phyloP scores from a whole-genome alignment of 441 rosid species.

The Populus tomentosa region DNA sequence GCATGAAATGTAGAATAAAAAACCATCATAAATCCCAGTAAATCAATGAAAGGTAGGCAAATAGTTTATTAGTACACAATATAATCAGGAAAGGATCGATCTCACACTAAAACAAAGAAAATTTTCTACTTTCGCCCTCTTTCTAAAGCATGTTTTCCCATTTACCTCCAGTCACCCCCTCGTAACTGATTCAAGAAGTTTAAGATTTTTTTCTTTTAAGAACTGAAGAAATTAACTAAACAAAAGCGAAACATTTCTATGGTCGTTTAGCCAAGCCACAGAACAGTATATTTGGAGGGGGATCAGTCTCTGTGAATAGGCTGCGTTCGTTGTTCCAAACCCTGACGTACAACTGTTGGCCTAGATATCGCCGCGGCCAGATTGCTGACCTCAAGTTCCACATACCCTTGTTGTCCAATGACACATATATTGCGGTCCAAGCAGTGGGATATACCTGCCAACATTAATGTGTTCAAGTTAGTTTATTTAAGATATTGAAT shows the following conservation, averaged over 20 bases:
- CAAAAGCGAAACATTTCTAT: slow-evolving; percentile 2
- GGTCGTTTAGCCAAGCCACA: slow-evolving; percentile 42
- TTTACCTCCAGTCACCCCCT: slow-evolving; percentile 36
- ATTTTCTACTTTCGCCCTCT: neutral
- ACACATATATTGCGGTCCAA: slow-evolving; percentile 44
- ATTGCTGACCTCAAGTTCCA: slow-evolving; percentile 57
- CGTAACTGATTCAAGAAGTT: slow-evolving; percentile 30
- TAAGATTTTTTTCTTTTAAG: neutral
- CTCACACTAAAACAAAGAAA: neutral
- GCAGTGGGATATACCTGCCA: slow-evolving; percentile 38
- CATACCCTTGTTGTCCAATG: slow-evolving; percentile 62
- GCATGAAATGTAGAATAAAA: neutral
- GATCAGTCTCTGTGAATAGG: slow-evolving; percentile 30
- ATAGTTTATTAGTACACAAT: neutral
- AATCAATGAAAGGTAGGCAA: neutral
- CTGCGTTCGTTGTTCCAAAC: slow-evolving; percentile 43
- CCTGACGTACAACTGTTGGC: slow-evolving; percentile 47
- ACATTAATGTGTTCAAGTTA: neutral
- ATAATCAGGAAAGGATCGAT: slow-evolving; percentile 1
- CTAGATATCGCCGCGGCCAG: slow-evolving; percentile 47
- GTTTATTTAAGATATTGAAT: neutral
- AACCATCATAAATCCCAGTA: neutral
- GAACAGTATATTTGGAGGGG: slow-evolving; percentile 37
- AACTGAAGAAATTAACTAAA: neutral
- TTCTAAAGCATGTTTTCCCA: slow-evolving; percentile 8